Conservation (phyloP, 345 rosid genomes). For the Lepidium didymum region DNA sequence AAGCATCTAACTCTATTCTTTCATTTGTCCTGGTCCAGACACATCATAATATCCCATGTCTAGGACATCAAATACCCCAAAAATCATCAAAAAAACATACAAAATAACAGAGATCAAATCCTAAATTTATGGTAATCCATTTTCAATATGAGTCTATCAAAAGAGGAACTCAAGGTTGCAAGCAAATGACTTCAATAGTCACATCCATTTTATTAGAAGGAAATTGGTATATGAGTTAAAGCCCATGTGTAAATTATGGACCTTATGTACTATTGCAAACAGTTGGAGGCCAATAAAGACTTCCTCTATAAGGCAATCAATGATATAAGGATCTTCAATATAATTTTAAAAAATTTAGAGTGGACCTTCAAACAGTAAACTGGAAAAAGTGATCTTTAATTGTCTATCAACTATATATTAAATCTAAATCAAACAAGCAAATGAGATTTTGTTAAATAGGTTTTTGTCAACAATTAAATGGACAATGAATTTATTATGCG, state of each 20-base stretch:
- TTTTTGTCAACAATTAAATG: too few species aligned
- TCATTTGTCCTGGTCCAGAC: conserved; percentile 20
- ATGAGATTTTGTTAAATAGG: not conserved
- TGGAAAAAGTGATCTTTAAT: not conserved
- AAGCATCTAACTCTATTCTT: conserved; percentile 10
- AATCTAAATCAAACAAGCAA: not conserved
- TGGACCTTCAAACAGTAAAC: not conserved
- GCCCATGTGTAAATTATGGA: conserved; percentile 22
- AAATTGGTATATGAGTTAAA: not conserved
- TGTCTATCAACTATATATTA: not conserved
- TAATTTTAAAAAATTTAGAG: not conserved
- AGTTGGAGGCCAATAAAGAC: conserved; percentile 4
- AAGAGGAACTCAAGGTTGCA: not conserved
- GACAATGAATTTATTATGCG: too few species aligned
- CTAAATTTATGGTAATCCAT: not conserved
- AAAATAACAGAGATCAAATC: not conserved
- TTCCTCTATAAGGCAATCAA: conserved; percentile 7
- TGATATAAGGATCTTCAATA: not conserved
- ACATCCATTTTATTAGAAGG: not conserved
- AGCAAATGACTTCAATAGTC: not conserved
- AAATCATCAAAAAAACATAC: not conserved
- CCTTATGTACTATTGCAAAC: not conserved
- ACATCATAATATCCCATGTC: not conserved
- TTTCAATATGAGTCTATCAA: not conserved
- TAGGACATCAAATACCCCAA: not conserved